Conservation (phyloP, 2,329 filamentous ascomycete genomes). For the Paraphoma sp. region DNA sequence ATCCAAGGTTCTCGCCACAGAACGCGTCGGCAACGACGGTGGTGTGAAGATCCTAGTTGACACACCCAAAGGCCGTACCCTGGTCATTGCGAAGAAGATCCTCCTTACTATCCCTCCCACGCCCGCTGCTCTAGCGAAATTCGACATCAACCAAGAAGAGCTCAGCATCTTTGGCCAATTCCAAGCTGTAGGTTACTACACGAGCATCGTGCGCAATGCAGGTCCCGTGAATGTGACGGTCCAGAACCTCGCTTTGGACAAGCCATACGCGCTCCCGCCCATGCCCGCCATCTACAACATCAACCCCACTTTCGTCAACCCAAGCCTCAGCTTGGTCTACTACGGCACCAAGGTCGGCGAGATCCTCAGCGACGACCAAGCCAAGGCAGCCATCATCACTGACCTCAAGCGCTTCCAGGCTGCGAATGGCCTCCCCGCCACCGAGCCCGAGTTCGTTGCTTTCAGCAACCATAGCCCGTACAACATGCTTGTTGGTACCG, state of each 20-base stretch:
- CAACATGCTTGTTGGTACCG: constrained; percentile 13
- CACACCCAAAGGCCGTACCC: constrained; percentile 19
- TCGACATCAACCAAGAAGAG: constrained; percentile 49
- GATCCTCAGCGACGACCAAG: constrained; percentile 18
- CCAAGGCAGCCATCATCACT: constrained; percentile 22
- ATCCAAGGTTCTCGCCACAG: constrained; percentile 36
- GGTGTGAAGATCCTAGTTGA: constrained; percentile 16
- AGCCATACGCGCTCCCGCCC: constrained; percentile 35
- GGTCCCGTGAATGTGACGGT: constrained; percentile 36
- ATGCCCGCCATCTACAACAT: constrained; percentile 43
- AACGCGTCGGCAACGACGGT: constrained; percentile 9
- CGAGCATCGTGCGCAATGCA: constrained; percentile 47
- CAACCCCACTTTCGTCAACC: constrained; percentile 16
- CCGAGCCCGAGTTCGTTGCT: constrained; percentile 24
- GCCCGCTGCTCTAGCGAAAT: constrained; percentile 40
- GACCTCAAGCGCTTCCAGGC: constrained; percentile 16
- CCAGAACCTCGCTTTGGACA: constrained; percentile 32
- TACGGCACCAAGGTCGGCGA: constrained; percentile 19
- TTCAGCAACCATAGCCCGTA: constrained; percentile 38
- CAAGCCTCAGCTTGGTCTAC: constrained; percentile 16
- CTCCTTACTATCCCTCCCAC: constrained; percentile 53
- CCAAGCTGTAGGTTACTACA: constrained; percentile 48
- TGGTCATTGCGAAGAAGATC: constrained; percentile 50
- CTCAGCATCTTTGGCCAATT: constrained; percentile 47
- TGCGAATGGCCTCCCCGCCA: constrained; percentile 5